Base-by-base conservation (phyloP, 352 stramenopile genomes). In the Pythium monospermum region DNA sequence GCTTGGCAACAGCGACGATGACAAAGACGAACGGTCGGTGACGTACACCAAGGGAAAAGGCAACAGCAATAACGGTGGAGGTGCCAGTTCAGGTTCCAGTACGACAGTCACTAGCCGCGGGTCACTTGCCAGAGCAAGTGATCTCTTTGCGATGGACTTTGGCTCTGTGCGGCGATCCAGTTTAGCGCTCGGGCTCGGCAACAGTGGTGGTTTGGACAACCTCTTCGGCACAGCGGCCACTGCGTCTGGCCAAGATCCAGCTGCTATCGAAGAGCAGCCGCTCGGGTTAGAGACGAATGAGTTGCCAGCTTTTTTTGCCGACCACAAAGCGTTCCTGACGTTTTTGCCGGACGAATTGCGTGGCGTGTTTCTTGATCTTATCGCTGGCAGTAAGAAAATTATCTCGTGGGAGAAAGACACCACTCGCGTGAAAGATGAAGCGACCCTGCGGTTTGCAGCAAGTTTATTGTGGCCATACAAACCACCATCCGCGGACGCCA, bases 81-180 rank as follows among this genome's bases (percentile, higher is more conserved):
- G 41, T 12, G 27, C 18, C 32, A 46, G 36, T 50, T 35, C 45
- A 1, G 21, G n/a, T n/a, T n/a, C n/a, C n/a, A n/a, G n/a, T n/a
- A n/a, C 50, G 2, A n/a, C 57, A 15, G 48, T 48, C 6, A 19
- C 38, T 22, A 53, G 43, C 39, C 41, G 48, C 0, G 40, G 33
- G 23, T 58, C 65, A 5, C 66, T 68, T 32, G 80, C 76, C 49
- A 69, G 77, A 45, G 77, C 77, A 31, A 89, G 77, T 33, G 80
- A 91, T 53, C 58, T 89, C 36, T 89, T 91, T 55, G 61, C 75
- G 22, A 85, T 79, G 59, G 72, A 88, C 45, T 82, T 75, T 64
- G 67, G 66, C 15, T 37, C 54, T 12, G 52, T 60, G 37, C 61
- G 66, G 12, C 66, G 50, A 26, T 69, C 61, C 32, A 44, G 80